phyloP scores from a whole-genome alignment of 805 yeast genomes.

The Saccharomycopsis fermentans region DNA sequence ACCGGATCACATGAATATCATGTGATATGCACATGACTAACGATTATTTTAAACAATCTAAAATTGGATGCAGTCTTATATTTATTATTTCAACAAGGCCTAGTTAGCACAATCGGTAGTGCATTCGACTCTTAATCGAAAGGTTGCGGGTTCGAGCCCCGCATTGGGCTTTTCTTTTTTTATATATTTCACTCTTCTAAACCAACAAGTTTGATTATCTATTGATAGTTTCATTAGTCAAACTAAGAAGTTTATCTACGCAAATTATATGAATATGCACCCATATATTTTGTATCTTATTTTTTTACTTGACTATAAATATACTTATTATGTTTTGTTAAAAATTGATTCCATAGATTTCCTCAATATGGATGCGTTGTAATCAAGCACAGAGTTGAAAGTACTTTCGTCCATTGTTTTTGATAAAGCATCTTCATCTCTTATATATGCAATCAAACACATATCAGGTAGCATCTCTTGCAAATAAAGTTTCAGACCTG shows the following conservation, averaged over 20 bases:
- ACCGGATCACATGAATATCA: no score
- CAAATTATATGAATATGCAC: not conserved
- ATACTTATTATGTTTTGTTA: not conserved
- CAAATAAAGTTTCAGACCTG: constrained; percentile 75
- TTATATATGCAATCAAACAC: constrained; percentile 78
- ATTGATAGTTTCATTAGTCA: no score
- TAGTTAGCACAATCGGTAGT: constrained; percentile 1
- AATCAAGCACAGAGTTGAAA: constrained; percentile 64
- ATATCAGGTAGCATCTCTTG: constrained; percentile 89
- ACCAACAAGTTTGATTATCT: no score
- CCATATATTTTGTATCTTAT: not conserved
- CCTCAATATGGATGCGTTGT: constrained; percentile 75
- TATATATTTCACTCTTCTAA: not conserved
- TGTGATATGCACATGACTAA: no score
- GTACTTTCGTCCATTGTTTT: constrained; percentile 31
- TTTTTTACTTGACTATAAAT: not conserved
- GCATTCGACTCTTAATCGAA: not conserved
- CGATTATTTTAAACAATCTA: no score
- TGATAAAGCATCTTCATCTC: constrained; percentile 42
- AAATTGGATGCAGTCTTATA: no score
- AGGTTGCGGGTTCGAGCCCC: not conserved
- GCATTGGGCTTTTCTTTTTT: not conserved
- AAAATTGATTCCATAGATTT: constrained; percentile 58
- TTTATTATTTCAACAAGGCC: not conserved
- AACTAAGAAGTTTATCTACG: not conserved